Base-by-base conservation (phyloP, 306 rosid species). In the Abrus precatorius region DNA sequence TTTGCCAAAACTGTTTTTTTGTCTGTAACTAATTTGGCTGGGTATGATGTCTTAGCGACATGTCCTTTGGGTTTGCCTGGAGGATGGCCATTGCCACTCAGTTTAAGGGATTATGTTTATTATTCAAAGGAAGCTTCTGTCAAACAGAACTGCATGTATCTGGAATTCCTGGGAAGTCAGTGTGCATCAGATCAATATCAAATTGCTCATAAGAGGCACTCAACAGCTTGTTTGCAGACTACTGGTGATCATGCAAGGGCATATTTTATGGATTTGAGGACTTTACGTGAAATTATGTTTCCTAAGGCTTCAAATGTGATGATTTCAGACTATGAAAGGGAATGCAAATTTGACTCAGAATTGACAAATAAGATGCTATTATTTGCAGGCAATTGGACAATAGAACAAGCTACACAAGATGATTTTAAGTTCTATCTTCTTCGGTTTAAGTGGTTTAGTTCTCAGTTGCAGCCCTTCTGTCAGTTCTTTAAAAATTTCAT, bases 311-410 rank as follows among this genome's bases (percentile, higher is more conserved):
- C 88, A 41, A 34, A 45, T 66, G 78, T 33, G 50, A 20, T 41
- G 8, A 75, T 69, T 53, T 67, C 79, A 57, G 72, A 70, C 49
- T 5, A 36, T 41, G 62, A 66, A 41, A 86, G 47, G 68, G 76
- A 55, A 76, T 57, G 62, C 43, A 72, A 82, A 60, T 76, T 85
- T 65, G 84, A 87, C 81, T 66, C 78, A 61, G 85, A 74, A 47
- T 72, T 82, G 78, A 74, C 87, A 53, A 78, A 84, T 71, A 85
- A 89, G 73, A 90, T 82, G 95, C 84, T 95, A 38, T 47, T 49
- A 8, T 93, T 89, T 91, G 97, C 99, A 73, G 95, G 98, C 56
- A 86, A 84, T 66, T 95, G 99, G 99, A 75, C 91, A 7, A 66
- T 91, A 66, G 97, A 95, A 69, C 99, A 95, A 81, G 94, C 94